phyloP scores from a whole-genome alignment of 345 rosid species.

The Reutealis trisperma region DNA sequence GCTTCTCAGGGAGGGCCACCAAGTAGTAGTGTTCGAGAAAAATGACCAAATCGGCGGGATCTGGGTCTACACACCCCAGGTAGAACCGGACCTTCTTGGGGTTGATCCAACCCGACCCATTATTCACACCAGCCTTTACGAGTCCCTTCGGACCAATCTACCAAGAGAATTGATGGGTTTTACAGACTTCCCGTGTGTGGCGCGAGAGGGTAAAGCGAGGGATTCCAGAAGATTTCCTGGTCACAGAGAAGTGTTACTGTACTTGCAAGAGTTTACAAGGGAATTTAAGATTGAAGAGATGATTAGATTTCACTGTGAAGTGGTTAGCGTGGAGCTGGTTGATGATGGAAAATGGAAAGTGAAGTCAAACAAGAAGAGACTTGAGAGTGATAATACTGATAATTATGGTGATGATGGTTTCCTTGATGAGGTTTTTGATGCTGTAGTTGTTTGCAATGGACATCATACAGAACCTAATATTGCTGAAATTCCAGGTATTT shows the following conservation, averaged over 20 bases:
- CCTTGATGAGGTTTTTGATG: conserved; percentile 60
- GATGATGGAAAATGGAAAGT: conserved; percentile 52
- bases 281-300: no score
- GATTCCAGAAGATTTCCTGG: not conserved
- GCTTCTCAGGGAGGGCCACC: conserved; percentile 38
- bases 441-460: conserved; percentile 73
- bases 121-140: conserved; percentile 25
- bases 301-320: conserved; percentile 6
- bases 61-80: conserved; percentile 26
- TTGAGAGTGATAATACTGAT: not conserved
- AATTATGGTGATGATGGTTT: not conserved
- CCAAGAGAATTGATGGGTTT: conserved; percentile 34
- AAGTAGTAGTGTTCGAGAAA: conserved; percentile 31
- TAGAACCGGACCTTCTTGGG: conserved; percentile 30
- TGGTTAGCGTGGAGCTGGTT: conserved; percentile 9
- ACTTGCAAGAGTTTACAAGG: no score
- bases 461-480: conserved; percentile 67
- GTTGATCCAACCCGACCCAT: conserved; percentile 25
- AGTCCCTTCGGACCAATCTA: conserved; percentile 30
- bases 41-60: conserved; percentile 24
- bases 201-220: not conserved
- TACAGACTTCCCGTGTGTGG: conserved; percentile 22
- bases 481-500: conserved; percentile 63
- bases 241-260: no score
- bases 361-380: conserved; percentile 38